Conservation (phyloP, 106 monocot species). For the Chionographis japonica region DNA sequence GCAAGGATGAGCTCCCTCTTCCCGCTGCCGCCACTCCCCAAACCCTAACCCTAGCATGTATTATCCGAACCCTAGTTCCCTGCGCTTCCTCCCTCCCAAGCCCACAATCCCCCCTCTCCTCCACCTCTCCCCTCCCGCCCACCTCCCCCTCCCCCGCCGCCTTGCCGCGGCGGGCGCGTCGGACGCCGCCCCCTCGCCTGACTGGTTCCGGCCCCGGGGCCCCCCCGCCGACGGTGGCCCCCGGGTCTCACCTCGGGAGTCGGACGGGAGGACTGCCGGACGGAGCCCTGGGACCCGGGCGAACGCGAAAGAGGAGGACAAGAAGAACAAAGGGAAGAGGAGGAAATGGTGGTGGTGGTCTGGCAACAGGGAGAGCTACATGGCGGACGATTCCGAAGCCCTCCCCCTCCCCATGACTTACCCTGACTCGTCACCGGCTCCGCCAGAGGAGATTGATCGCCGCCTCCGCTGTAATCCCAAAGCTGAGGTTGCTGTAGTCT, state of each 20-base stretch:
- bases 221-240: background rate
- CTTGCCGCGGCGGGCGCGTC: constrained; percentile 21
- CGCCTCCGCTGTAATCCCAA: constrained; percentile 60
- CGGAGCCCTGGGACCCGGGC: constrained; percentile 21
- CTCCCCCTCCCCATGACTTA: constrained; percentile 75
- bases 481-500: constrained; percentile 36
- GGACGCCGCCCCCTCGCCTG: constrained; percentile 27
- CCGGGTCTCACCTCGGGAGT: background rate
- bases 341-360: constrained; percentile 93
- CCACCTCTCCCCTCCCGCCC: background rate
- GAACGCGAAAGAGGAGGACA: constrained; percentile 34
- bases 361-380: constrained; percentile 63
- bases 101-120: background rate
- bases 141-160: constrained; percentile 15
- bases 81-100: constrained; percentile 15
- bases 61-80: constrained; percentile 12
- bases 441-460: constrained; percentile 57
- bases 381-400: constrained; percentile 53
- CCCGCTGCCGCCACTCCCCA: background rate
- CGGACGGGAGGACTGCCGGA: background rate
- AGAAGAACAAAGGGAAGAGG: constrained; percentile 33
- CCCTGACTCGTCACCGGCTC: constrained; percentile 41
- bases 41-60: constrained; percentile 11
- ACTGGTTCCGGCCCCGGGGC: constrained; percentile 57
- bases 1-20: background rate